Percentiles rank a stretch among this genome's conserved stretches.
Evolutionary conservation across 2,329 filamentous ascomycete genomes (phyloP).

Genomic region (Stromatinia cepivora): DNA sequence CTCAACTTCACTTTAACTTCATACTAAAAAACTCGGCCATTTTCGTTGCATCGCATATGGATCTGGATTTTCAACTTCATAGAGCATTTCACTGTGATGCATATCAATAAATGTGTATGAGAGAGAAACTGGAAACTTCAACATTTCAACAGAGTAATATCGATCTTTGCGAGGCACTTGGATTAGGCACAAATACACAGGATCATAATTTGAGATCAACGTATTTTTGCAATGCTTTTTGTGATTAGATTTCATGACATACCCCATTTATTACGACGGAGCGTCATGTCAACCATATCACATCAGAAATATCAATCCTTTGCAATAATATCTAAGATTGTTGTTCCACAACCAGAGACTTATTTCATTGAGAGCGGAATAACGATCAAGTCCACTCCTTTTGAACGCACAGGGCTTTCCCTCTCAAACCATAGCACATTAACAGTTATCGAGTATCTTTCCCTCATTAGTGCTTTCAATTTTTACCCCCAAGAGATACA

Average conservation of each 20-base stretch:
- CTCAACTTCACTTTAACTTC: too few species aligned
- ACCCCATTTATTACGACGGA: conserved; percentile 12
- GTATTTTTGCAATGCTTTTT: conserved; percentile 12
- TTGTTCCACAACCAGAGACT: conserved; percentile 20
- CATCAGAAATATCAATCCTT: conserved; percentile 6
- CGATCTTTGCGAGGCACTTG: neutral
- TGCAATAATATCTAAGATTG: conserved; percentile 21
- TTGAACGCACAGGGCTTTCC: conserved; percentile 96
- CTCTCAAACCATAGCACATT: conserved; percentile 55
- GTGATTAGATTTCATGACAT: conserved; percentile 14
- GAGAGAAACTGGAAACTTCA: neutral
- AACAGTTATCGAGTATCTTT: conserved; percentile 83
- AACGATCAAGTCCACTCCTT: conserved; percentile 41
- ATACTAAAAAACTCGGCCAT: too few species aligned
- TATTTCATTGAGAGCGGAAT: conserved; percentile 25
- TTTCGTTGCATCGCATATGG: too few species aligned
- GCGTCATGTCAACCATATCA: conserved; percentile 8
- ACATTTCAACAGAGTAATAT: too few species aligned
- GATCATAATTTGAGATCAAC: neutral
- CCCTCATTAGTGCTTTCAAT: conserved; percentile 92
- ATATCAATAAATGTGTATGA: too few species aligned
- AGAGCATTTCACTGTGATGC: too few species aligned
- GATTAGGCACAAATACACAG: conserved; percentile 7
- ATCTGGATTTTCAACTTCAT: too few species aligned
- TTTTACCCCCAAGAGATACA: conserved; percentile 46